Conservation (phyloP, 306 rosid genomes). For the Castanospermum australe region DNA sequence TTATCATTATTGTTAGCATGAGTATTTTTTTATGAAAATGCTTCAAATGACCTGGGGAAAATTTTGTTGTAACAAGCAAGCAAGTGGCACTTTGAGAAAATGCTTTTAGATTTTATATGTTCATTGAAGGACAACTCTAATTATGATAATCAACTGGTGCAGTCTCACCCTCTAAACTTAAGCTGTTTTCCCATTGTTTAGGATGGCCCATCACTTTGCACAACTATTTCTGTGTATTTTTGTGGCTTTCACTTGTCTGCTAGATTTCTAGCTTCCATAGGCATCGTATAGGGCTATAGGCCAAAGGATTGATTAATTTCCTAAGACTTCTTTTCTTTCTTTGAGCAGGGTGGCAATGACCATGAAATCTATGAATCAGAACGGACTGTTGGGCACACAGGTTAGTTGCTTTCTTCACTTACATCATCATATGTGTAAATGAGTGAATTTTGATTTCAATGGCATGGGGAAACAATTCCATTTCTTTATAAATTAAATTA, state of each 20-base stretch:
- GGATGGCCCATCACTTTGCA: not conserved
- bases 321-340: not conserved
- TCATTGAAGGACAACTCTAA: not conserved
- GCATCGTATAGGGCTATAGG: not conserved
- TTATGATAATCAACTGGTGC: not conserved
- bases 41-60: not conserved
- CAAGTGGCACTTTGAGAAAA: not conserved
- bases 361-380: constrained; percentile 95
- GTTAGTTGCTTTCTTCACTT: constrained; percentile 40
- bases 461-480: not conserved
- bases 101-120: not conserved
- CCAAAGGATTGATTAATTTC: not conserved
- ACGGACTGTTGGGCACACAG: constrained; percentile 82
- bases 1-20: not conserved
- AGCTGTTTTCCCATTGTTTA: not conserved
- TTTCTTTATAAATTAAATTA: not conserved
- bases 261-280: not conserved
- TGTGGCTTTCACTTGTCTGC: not conserved
- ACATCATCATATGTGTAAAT: not conserved
- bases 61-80: not conserved
- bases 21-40: not conserved
- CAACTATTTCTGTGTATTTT: not conserved
- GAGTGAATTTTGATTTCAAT: not conserved
- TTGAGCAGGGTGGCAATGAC: constrained; percentile 92
- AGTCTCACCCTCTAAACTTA: not conserved